Conservation (phyloP, 2,329 filamentous ascomycete genomes). For the Botrytis fragariae region DNA sequence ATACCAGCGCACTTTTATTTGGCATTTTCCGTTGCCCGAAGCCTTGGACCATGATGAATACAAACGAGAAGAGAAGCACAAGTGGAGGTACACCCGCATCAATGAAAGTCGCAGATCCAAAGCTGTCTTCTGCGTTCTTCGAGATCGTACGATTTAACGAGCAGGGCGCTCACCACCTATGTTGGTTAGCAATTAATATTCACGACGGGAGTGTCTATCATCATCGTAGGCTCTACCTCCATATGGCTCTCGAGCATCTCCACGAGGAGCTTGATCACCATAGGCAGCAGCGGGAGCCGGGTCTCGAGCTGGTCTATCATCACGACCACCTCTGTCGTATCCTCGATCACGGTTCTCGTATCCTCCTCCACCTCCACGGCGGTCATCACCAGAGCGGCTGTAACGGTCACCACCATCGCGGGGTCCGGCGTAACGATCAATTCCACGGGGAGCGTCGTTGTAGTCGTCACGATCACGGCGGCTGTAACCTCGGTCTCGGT, state of each 20-base stretch:
- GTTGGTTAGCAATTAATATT: constrained; percentile 40
- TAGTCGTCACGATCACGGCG: constrained; percentile 42
- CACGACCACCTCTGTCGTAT: constrained; percentile 48
- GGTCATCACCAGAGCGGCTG: constrained; percentile 42
- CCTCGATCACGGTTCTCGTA: constrained; percentile 46
- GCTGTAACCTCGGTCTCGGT: constrained; percentile 44
- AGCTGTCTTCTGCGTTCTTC: constrained; percentile 36
- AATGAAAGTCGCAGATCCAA: constrained; percentile 41
- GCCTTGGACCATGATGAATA: constrained; percentile 39
- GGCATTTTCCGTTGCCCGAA: constrained; percentile 39
- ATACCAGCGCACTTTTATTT: constrained; percentile 31
- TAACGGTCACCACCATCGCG: constrained; percentile 28
- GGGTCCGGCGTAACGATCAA: constrained; percentile 38
- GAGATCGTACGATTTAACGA: constrained; percentile 40
- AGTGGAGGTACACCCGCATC: constrained; percentile 39
- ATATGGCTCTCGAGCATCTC: constrained; percentile 45
- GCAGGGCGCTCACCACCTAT: constrained; percentile 41
- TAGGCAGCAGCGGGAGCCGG: constrained; percentile 42
- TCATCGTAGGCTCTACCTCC: constrained; percentile 43
- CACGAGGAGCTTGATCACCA: constrained; percentile 44
- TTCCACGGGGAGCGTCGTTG: constrained; percentile 38
- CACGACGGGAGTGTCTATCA: constrained; percentile 38
- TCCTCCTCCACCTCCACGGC: constrained; percentile 47
- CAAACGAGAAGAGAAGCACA: constrained; percentile 36
- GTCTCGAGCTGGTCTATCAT: constrained; percentile 47